phyloP scores from a whole-genome alignment of 1,139 yeast species.

The Geotrichum citri-aurantii region DNA sequence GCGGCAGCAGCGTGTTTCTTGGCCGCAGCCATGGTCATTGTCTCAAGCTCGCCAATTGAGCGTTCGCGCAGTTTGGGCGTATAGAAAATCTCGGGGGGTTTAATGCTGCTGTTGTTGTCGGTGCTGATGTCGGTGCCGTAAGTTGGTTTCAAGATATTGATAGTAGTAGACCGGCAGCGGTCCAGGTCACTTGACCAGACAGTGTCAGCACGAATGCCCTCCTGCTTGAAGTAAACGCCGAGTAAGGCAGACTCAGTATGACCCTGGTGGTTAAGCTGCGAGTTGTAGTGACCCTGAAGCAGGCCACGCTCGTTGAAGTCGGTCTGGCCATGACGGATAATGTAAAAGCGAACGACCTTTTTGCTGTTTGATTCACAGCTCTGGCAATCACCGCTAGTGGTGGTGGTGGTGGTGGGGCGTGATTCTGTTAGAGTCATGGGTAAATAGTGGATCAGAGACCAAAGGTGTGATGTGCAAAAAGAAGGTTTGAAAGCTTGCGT shows the following conservation, averaged over 20 bases:
- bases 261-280: constrained; percentile 27
- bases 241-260: constrained; percentile 25
- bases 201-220: constrained; percentile 5
- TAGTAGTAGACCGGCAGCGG: constrained; percentile 25
- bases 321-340: constrained; percentile 79
- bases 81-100: too few relatives aligned
- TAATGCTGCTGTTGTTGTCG: constrained; percentile 22
- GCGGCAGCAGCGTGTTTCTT: constrained; percentile 46
- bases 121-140: not conserved
- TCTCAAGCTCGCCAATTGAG: constrained; percentile 74
- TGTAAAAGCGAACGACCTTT: constrained; percentile 37
- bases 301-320: constrained; percentile 60
- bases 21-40: constrained; percentile 67
- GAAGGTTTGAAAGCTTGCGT: not conserved
- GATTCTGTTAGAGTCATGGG: not conserved
- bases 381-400: too few relatives aligned
- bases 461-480: not conserved
- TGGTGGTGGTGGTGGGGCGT: too few relatives aligned
- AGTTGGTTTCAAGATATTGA: constrained; percentile 7
- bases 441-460: not conserved
- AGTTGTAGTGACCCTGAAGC: constrained; percentile 59
- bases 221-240: constrained; percentile 23
- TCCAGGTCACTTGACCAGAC: constrained; percentile 32
- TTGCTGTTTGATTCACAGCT: not conserved
- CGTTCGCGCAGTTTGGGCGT: constrained; percentile 61